Base-by-base conservation (phyloP, 768 basidiomycete species). In the Leccinum subgranulosum region DNA sequence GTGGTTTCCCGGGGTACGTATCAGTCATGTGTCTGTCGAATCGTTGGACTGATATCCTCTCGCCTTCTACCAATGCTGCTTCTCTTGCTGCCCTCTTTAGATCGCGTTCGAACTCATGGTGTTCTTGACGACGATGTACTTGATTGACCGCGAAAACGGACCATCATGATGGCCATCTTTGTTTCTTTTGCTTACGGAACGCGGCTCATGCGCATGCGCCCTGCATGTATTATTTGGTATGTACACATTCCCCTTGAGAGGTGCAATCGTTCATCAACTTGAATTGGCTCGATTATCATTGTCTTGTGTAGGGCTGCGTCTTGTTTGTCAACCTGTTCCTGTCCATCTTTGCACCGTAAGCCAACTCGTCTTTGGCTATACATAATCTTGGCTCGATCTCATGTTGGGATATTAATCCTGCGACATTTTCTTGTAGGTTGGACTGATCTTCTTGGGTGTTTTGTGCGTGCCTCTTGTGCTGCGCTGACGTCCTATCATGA, bases 71-170 rank as follows among this genome's bases (percentile, higher is more conserved):
- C 2, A 23, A 23, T 23, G 1, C 23, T 23, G 2, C 23, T 23
- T 23, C 23, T 23, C 23, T 23, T 23, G 1, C 23, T 23, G 23
- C 23, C 23, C 23, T 3, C 3, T 23, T 23, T 23, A 23, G 23
- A 23, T 23, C 23, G 23, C 23, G 23, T 23, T 23, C 23, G 23
- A 23, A 23, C 23, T 23, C 23, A 23, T 23, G 23, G 48, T 74
- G 8, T 74, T 74, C 49, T 7, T 61, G 29, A 66, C 64, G 45
- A 63, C 62, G 1, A 54, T 63, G 11, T 71, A 2, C 56, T 72
- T 11, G 66, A 73, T 43, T 59, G 53, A 25, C 72, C 73, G 14
- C 63, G 66, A 11, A 21, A 53, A 3, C 34, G 54, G 17, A 28
- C 60, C 33, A 36, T 28, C 9, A 31, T 49, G 45, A 69, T 73